Evolutionary conservation across 1,139 yeast genomes (phyloP).

Genomic region (Suhomyces bolitotheri): DNA sequence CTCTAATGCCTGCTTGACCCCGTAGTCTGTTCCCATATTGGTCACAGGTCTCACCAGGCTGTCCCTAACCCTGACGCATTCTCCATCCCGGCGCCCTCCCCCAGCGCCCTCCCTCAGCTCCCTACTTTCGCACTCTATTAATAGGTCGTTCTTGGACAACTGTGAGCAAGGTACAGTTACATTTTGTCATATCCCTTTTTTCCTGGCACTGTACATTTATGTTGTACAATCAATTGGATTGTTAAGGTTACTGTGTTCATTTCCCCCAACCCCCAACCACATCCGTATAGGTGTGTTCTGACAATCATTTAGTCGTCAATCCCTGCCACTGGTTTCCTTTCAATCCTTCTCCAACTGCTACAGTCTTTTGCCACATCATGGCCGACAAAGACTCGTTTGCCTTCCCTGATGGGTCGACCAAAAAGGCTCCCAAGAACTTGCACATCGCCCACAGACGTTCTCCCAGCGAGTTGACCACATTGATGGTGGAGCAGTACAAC

Average conservation of each 20-base stretch:
- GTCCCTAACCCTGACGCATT: neutral
- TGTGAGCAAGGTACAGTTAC: constrained; percentile 6
- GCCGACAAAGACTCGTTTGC: constrained; percentile 18
- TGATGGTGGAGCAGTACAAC: constrained; percentile 92
- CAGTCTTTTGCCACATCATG: constrained; percentile 5
- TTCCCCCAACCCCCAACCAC: no score
- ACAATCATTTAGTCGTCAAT: neutral
- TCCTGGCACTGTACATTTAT: constrained; percentile 6
- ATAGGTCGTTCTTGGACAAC: constrained; percentile 8
- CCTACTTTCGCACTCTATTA: constrained; percentile 3
- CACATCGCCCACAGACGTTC: constrained; percentile 95
- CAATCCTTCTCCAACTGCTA: neutral
- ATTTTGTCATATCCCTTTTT: constrained; percentile 10
- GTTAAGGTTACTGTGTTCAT: constrained; percentile 1
- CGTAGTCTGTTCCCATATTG: no score
- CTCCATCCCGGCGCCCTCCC: constrained; percentile 1
- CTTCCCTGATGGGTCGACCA: constrained; percentile 18
- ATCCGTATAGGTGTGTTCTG: no score
- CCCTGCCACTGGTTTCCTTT: neutral
- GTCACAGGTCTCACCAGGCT: no score
- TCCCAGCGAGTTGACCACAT: constrained; percentile 89
- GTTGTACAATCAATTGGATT: constrained; percentile 7
- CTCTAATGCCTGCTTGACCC: no score
- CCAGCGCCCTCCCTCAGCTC: constrained; percentile 1
- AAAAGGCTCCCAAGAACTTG: constrained; percentile 46